Conservation (phyloP, 495 filamentous ascomycete species). For the Jackrogersella minutella region DNA sequence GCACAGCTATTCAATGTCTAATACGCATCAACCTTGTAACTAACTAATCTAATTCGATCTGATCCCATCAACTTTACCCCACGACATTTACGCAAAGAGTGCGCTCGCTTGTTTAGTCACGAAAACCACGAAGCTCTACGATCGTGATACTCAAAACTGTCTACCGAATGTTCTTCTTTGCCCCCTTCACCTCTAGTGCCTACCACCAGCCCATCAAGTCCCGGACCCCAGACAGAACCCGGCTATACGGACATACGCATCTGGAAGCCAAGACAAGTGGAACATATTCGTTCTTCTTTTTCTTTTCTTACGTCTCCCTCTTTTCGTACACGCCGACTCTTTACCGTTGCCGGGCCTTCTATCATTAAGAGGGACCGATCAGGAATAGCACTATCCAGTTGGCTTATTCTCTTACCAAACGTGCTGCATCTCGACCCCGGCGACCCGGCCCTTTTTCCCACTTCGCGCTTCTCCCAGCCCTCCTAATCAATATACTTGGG, state of each 20-base stretch:
- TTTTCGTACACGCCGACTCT: slow-evolving; percentile 1
- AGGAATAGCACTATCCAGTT: slow-evolving; percentile 38
- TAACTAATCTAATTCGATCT: slow-evolving; percentile 20
- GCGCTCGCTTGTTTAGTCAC: slow-evolving; percentile 29
- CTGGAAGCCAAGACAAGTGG: slow-evolving; percentile 36
- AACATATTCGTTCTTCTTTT: slow-evolving; percentile 29
- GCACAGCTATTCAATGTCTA: slow-evolving; percentile 11
- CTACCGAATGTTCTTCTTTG: slow-evolving; percentile 6
- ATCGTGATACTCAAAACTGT: slow-evolving; percentile 19
- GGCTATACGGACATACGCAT: slow-evolving; percentile 42
- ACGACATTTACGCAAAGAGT: slow-evolving; percentile 15
- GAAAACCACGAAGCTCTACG: slow-evolving; percentile 19
- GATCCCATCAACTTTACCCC: slow-evolving; percentile 11
- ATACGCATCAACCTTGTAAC: slow-evolving; percentile 24
- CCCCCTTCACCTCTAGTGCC: background rate
- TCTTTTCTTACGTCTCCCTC: slow-evolving; percentile 7
- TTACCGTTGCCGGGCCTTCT: slow-evolving; percentile 27
- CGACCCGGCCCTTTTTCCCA: slow-evolving; percentile 40
- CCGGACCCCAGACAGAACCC: slow-evolving; percentile 28
- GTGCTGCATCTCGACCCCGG: slow-evolving; percentile 33
- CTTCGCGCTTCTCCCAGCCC: slow-evolving; percentile 4
- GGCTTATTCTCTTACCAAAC: slow-evolving; percentile 37
- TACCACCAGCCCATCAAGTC: slow-evolving; percentile 14
- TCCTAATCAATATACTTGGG: slow-evolving; percentile 20
- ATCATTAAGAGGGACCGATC: slow-evolving; percentile 21